Conservation (phyloP, 305 asterid species). For the Nicotiana rustica region DNA sequence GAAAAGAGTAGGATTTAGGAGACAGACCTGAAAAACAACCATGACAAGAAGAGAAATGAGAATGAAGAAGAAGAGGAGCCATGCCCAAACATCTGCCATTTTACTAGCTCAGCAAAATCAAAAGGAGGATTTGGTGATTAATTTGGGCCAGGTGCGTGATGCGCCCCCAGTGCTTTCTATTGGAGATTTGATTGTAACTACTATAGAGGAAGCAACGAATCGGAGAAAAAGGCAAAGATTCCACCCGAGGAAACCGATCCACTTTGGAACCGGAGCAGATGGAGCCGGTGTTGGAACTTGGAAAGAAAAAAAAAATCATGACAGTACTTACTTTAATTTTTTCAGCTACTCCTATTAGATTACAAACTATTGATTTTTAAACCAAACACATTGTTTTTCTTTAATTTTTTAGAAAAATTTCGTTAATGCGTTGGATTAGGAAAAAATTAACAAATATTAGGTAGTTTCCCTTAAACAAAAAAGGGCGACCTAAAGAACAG, state of each 20-base stretch:
- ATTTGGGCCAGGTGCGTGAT: constrained; percentile 30
- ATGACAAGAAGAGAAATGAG: constrained; percentile 53
- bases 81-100: constrained; percentile 58
- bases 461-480: no score
- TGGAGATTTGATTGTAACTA: neutral
- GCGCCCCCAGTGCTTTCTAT: constrained; percentile 6
- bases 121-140: neutral
- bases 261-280: constrained; percentile 9
- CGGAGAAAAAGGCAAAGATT: constrained; percentile 20
- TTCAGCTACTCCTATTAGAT: no score
- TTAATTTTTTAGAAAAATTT: no score
- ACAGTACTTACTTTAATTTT: no score
- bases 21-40: constrained; percentile 65
- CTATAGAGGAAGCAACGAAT: constrained; percentile 22
- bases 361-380: no score
- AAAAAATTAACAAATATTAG: no score
- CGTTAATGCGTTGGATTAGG: no score
- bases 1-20: constrained; percentile 4
- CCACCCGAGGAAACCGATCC: constrained; percentile 22
- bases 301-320: no score
- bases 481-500: no score
- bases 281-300: no score
- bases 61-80: constrained; percentile 66
- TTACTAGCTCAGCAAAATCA: neutral
- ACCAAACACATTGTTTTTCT: no score